phyloP scores from a whole-genome alignment of 208 protist species.

The Kentomonas sorsogonicus region DNA sequence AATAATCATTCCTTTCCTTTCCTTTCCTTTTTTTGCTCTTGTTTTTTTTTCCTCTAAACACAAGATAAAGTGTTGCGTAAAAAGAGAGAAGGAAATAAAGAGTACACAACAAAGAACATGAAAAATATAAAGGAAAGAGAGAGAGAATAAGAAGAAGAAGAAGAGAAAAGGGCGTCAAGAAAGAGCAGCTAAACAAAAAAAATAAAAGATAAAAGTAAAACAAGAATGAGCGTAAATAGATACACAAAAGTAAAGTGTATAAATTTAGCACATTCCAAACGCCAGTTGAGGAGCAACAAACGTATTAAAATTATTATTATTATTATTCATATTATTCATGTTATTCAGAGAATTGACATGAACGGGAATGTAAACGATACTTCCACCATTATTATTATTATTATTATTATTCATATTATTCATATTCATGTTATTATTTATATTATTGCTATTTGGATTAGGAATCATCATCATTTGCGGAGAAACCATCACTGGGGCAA shows the following conservation, averaged over 20 bases:
- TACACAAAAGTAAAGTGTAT: no score
- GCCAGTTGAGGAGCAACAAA: no score
- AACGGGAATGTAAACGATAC: no score
- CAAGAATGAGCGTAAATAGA: no score
- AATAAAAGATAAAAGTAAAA: neutral
- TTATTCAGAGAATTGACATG: no score
- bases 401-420: no score
- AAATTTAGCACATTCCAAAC: no score
- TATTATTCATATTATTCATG: no score
- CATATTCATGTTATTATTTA: slow-evolving; percentile 5
- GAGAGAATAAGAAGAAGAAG: neutral
- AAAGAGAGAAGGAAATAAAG: slow-evolving; percentile 3
- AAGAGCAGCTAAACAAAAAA: neutral
- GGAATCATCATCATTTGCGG: no score
- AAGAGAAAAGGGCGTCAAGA: neutral
- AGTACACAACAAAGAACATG: neutral
- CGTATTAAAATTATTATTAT: no score
- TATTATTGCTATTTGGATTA: slow-evolving; percentile 2
- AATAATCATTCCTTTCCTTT: neutral
- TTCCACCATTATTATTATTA: no score
- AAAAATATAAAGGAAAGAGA: slow-evolving; percentile 1
- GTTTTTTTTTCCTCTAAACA: neutral
- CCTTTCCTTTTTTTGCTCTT: slow-evolving; percentile 2
- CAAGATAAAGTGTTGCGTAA: neutral
- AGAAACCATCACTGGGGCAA: no score